phyloP scores from a whole-genome alignment of 208 protist species.

The Acanthamoeba royreba region DNA sequence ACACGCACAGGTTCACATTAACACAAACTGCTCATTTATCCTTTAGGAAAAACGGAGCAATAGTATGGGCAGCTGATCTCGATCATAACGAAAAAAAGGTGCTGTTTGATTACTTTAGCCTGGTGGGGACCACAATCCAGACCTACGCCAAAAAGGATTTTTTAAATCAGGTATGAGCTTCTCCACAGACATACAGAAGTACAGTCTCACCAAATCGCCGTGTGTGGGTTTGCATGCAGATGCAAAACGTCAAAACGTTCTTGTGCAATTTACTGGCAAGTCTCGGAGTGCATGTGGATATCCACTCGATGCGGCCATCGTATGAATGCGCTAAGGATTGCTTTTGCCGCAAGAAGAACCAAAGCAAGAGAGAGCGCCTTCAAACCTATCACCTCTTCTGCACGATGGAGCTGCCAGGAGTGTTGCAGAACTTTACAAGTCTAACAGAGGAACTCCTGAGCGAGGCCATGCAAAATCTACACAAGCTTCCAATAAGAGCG shows the following conservation, averaged over 20 bases:
- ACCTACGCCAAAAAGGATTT: neutral
- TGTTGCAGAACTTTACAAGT: neutral
- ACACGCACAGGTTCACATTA: no score
- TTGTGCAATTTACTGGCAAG: neutral
- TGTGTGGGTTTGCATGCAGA: neutral
- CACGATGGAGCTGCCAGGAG: neutral
- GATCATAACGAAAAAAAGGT: neutral
- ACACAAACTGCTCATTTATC: no score
- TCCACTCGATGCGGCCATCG: neutral
- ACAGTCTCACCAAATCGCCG: neutral
- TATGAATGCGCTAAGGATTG: neutral
- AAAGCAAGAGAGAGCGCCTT: neutral
- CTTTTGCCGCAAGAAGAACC: neutral
- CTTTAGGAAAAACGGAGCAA: neutral
- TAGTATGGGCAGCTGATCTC: neutral
- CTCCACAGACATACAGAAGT: neutral
- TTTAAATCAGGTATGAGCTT: neutral
- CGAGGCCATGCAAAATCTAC: no score
- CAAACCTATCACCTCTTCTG: neutral
- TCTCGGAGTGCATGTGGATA: neutral
- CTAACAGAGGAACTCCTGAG: neutral
- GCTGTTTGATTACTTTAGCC: neutral
- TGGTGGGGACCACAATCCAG: neutral
- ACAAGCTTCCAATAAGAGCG: no score
- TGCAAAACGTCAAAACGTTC: neutral